These are phyloP conservation scores for Boletus speciosus DNA, from an alignment of 768 basidiomycete genomes.

Conservation along the genomic window DNA sequence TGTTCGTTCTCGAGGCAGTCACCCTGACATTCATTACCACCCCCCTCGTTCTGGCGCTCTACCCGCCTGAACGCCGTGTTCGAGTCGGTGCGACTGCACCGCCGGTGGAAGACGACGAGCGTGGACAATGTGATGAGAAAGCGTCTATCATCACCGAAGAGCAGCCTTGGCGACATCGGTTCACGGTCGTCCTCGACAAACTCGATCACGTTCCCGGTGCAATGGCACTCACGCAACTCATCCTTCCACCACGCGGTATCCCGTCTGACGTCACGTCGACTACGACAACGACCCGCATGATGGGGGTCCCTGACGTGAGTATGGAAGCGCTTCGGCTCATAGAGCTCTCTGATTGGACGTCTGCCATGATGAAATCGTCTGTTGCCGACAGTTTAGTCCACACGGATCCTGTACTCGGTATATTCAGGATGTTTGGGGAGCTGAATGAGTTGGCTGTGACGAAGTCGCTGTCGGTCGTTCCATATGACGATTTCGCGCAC, in stretches of 20 bases:
- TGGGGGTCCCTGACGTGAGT: constrained; percentile 32
- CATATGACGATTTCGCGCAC: constrained; percentile 67
- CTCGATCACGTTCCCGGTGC: constrained; percentile 85
- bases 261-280: constrained; percentile 6
- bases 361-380: constrained; percentile 63
- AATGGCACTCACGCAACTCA: constrained; percentile 86
- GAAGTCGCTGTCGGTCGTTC: constrained; percentile 69
- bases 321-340: constrained; percentile 82
- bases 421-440: constrained; percentile 75
- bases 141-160: constrained; percentile 12
- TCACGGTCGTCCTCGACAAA: constrained; percentile 88
- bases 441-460: constrained; percentile 64
- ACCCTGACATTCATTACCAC: constrained; percentile 85
- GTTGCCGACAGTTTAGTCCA: constrained; percentile 62
- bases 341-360: constrained; percentile 69
- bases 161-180: constrained; percentile 48
- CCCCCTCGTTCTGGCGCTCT: constrained; percentile 62
- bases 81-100: constrained; percentile 34
- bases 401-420: constrained; percentile 67
- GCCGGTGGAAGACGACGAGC: constrained; percentile 33
- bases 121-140: constrained; percentile 8
- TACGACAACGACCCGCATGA: constrained; percentile 6
- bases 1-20: constrained; percentile 89
- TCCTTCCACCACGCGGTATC: constrained; percentile 42
- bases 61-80: constrained; percentile 59